Conservation (phyloP, 2,329 filamentous ascomycete genomes). For the Emergomyces pasteurianus region DNA sequence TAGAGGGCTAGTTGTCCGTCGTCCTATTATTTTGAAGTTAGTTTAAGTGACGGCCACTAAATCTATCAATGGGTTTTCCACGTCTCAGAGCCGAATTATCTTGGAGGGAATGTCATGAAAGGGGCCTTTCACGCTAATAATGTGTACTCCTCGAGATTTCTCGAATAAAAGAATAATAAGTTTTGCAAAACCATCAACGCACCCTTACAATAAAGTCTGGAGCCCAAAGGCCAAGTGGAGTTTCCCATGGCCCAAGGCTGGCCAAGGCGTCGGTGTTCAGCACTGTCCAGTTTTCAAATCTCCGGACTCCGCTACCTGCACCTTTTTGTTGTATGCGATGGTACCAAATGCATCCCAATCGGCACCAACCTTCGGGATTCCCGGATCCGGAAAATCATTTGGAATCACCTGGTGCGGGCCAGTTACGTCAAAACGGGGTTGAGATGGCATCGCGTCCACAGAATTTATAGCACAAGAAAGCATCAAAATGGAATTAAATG, state of each 20-base stretch:
- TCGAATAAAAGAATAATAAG: neutral
- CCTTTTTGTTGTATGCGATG: conserved; percentile 37
- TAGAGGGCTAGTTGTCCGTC: conserved; percentile 49
- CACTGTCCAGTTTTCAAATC: conserved; percentile 37
- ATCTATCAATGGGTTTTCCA: neutral
- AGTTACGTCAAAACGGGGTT: neutral
- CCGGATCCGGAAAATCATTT: conserved; percentile 31
- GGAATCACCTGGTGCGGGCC: conserved; percentile 16
- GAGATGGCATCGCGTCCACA: neutral
- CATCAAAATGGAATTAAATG: neutral
- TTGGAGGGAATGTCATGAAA: neutral
- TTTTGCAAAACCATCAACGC: conserved; percentile 6
- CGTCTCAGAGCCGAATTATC: too few relatives aligned
- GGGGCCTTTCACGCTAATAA: too few relatives aligned
- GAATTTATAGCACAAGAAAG: neutral
- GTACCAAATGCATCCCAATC: conserved; percentile 51
- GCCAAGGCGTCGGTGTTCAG: conserved; percentile 46
- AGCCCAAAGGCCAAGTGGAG: conserved; percentile 46
- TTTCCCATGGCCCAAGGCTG: conserved; percentile 41
- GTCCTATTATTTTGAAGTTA: conserved; percentile 14
- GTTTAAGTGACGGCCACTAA: neutral
- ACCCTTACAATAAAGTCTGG: conserved; percentile 46
- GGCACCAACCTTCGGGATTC: conserved; percentile 36
- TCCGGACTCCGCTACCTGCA: conserved; percentile 43
- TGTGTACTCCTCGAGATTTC: too few relatives aligned